Evolutionary conservation across 2,329 filamentous ascomycete genomes (phyloP), one percentile per base, ranked within the genome.

Genomic region (Grosmannia serpens): DNA sequence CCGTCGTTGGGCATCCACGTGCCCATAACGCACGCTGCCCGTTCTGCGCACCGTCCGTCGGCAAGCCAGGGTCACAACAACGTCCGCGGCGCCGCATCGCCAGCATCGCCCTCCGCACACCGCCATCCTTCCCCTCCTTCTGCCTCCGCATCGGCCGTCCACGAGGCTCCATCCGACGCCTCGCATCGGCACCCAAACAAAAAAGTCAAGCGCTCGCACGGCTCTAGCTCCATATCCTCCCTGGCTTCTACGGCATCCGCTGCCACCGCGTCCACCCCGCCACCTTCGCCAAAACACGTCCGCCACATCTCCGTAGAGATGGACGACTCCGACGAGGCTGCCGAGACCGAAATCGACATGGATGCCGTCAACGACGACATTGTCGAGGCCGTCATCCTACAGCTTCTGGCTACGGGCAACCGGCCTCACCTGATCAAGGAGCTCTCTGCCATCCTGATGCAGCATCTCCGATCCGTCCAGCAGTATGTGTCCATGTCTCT

Each of bases 351-450:
- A 68, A 82, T 94, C 68, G 88, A 95, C 70, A 81, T 90, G 56
- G 86, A 91, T 64, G 83, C 84, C 46, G 91, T 97, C 73, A 90
- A 91, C 69, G 94, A 99, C 71, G 91, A 96, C 68, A 95, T 99
- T 66, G 92, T 99, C 56, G 87, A 95, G 69, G 90, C 85, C 20
- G 90, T 95, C 54, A 89, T 97, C 67, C 75, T 89, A 65, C 91
- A 95, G 73, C 77, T 99, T 58, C 86, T 96, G 71, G 87, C 87
- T 70, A 95, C 91, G 1, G 88, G 85, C 62, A 99, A 99, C 73
- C 82, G 91, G 58, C 94, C 94, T 58, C 92, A 96, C 73, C 79
- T 97, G 33, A 90, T 97, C 63, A 96, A 96, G 74, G 92, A 97
- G 73, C 81, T 99, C 53, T 90, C 91, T 57, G 82, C 85, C 17